Evolutionary conservation across 179 eudicot genomes (phyloP), one percentile per base, ranked within the genome.

Genomic region (Pouteria campechiana): DNA sequence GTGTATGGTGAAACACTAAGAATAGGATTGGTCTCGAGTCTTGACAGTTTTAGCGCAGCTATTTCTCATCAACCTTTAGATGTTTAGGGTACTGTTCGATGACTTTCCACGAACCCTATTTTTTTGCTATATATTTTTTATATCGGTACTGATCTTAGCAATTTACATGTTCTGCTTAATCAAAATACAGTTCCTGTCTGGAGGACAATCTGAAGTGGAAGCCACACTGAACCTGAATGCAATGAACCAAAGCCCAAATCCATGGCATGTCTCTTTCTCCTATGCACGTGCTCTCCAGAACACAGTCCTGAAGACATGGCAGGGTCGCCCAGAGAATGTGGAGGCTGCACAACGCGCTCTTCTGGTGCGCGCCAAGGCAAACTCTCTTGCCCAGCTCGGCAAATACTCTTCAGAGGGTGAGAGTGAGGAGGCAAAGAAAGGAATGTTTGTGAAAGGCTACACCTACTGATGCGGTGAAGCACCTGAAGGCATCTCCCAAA

Each of bases 161-260:
- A n/a, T n/a, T n/a, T n/a, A n/a, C n/a, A n/a, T n/a, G n/a, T n/a
- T n/a, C n/a, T n/a, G n/a, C n/a, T n/a, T n/a, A n/a, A n/a, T n/a
- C n/a, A n/a, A n/a, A n/a, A n/a, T n/a, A n/a, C n/a, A 74, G 79
- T 69, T 73, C 47, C 65, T 73, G 69, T 73, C 79, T 4, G 78
- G 78, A 11, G 79, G 79, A 42, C 79, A 73, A 48, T 73, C 79
- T 27, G 79, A 73, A 56, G 52, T 54, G 43, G 75, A 73, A 34
- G 79, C 79, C 7, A 73, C 75, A 25, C 46, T 73, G 22, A 73
- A 69, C 57, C 47, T 73, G 27, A 61, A 73, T 7, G 72, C 79
- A 2, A 73, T 73, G 79, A 73, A 73, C 36, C 79, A 73, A 44
- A 68, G 58, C 39, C 75, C 79, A 20, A 73, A 73, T 69, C 79